Evolutionary conservation across 345 rosid genomes (phyloP).

Genomic region (Angophora floribunda): DNA sequence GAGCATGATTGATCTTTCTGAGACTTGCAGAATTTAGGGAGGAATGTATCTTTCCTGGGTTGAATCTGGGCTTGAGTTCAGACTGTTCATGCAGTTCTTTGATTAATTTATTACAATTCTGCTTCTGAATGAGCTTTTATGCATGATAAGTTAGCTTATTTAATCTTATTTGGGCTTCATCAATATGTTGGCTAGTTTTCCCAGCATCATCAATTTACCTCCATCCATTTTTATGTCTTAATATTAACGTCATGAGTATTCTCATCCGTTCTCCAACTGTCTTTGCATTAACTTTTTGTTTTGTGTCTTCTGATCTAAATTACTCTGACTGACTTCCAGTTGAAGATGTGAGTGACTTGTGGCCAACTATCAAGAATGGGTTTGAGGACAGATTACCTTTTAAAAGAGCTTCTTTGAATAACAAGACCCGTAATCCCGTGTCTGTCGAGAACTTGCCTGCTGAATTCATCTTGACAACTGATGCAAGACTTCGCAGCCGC

Average conservation of each 20-base stretch:
- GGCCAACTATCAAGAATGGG: slow-evolving; percentile 68
- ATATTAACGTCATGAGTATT: not conserved
- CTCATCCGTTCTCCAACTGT: not conserved
- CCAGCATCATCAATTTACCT: not conserved
- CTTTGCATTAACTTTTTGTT: not conserved
- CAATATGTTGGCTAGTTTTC: not conserved
- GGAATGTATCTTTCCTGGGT: not conserved
- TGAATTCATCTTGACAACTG: slow-evolving; percentile 81
- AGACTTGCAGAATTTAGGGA: not conserved
- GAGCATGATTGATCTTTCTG: not conserved
- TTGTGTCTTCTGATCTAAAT: not conserved
- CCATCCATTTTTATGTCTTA: not conserved
- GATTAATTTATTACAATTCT: not conserved
- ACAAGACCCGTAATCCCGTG: slow-evolving; percentile 84
- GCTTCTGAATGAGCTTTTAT: not conserved
- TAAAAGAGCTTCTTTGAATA: slow-evolving; percentile 61
- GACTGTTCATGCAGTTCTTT: not conserved
- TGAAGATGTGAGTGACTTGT: slow-evolving; percentile 92
- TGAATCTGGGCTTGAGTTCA: not conserved
- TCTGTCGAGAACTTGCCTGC: slow-evolving; percentile 72
- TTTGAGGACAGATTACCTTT: slow-evolving; percentile 72
- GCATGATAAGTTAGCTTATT: not conserved
- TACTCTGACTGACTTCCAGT: slow-evolving; percentile 24
- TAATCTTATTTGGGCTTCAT: not conserved
- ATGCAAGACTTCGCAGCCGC: slow-evolving; percentile 87